phyloP scores from a whole-genome alignment of 768 basidiomycete species.

The Atractiella rhizophila region DNA sequence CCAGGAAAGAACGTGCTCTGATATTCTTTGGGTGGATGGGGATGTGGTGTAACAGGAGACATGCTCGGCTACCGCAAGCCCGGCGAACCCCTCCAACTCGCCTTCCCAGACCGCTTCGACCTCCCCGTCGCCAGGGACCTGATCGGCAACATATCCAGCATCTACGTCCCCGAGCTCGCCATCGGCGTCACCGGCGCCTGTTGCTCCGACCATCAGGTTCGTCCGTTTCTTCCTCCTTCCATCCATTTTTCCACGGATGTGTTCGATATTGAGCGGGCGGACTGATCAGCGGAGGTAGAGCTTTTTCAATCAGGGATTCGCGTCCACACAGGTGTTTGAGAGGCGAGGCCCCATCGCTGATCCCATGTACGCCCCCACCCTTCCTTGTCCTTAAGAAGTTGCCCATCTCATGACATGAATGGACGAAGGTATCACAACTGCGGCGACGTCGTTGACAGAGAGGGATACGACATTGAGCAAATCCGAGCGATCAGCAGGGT shows the following conservation, averaged over 20 bases:
- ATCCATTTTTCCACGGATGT: too few species aligned
- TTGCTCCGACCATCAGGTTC: slow-evolving; percentile 19
- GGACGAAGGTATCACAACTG: slow-evolving; percentile 13
- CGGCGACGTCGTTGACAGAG: slow-evolving; percentile 14
- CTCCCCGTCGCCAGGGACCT: background rate
- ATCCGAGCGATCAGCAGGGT: slow-evolving; percentile 14
- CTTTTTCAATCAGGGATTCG: slow-evolving; percentile 8
- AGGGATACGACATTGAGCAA: slow-evolving; percentile 16
- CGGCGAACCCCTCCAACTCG: slow-evolving; percentile 17
- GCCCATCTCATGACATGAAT: background rate
- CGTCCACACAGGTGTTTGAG: slow-evolving; percentile 15
- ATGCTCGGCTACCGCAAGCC: slow-evolving; percentile 14
- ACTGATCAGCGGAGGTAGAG: too few species aligned
- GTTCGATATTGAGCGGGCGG: too few species aligned
- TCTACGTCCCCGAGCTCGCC: slow-evolving; percentile 18
- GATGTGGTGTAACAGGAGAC: slow-evolving; percentile 1
- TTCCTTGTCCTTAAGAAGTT: background rate
- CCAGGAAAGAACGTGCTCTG: too few species aligned
- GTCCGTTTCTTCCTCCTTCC: too few species aligned
- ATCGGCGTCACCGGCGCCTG: slow-evolving; percentile 16
- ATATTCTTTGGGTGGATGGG: background rate
- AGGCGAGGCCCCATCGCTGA: slow-evolving; percentile 16
- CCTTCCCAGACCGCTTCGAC: slow-evolving; percentile 13
- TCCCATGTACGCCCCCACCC: background rate
- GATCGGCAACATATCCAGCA: slow-evolving; percentile 12